phyloP scores from a whole-genome alignment of 176 grass and related monocot genomes.

The Juncus inflexus region DNA sequence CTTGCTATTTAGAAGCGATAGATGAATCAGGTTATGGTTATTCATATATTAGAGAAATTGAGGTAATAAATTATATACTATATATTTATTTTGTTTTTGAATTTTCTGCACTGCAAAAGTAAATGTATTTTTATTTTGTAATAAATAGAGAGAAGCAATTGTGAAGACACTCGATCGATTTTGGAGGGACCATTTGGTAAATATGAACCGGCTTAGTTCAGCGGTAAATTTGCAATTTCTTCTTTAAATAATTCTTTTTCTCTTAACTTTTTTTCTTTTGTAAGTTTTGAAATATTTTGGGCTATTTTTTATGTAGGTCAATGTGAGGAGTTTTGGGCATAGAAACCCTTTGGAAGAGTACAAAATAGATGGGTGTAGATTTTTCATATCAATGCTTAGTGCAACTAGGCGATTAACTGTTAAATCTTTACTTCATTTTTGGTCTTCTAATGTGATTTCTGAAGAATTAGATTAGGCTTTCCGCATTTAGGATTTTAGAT shows the following conservation, averaged over 20 bases:
- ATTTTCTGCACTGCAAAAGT: not conserved
- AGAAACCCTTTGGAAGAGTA: constrained; percentile 96
- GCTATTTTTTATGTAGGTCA: constrained; percentile 50
- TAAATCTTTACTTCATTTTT: constrained; percentile 72
- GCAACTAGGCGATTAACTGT: constrained; percentile 67
- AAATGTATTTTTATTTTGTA: constrained; percentile 24
- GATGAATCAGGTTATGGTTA: constrained; percentile 75
- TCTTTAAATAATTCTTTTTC: constrained; percentile 12
- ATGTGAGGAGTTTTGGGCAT: constrained; percentile 93
- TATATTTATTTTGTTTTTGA: not conserved
- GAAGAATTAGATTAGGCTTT: constrained; percentile 34
- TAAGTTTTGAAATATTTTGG: not conserved
- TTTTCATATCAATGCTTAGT: constrained; percentile 96
- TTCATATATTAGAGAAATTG: constrained; percentile 64
- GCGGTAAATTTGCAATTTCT: constrained; percentile 40
- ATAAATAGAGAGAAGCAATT: constrained; percentile 68
- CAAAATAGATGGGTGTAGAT: constrained; percentile 88
- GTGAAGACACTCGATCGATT: constrained; percentile 78
- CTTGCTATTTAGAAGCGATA: constrained; percentile 61
- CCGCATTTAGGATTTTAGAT: too few species aligned
- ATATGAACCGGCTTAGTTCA: constrained; percentile 98
- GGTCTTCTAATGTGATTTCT: constrained; percentile 69
- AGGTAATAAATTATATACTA: constrained; percentile 37
- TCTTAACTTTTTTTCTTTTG: not conserved
- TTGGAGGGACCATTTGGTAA: constrained; percentile 96